Percentiles rank a stretch among this genome's conserved stretches.
Evolutionary conservation across 805 yeast species (phyloP).

Genomic region (Phaffomyces opuntiae): DNA sequence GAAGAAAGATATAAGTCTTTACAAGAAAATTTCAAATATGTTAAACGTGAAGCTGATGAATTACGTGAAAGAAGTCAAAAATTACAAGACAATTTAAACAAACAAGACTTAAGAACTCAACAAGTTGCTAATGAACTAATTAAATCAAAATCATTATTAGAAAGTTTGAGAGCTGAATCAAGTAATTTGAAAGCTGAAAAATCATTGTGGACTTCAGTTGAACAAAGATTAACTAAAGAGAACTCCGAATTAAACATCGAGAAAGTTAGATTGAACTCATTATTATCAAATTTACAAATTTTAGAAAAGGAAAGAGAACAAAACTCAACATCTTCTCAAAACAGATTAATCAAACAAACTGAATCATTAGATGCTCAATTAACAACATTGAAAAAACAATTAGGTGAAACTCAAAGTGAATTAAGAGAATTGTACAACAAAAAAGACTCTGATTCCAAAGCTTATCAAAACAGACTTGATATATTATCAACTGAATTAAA

Average conservation of each 20-base stretch:
- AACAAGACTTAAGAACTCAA: slow-evolving; percentile 44
- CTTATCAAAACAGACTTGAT: slow-evolving; percentile 56
- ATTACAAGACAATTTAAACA: slow-evolving; percentile 35
- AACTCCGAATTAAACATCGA: slow-evolving; percentile 49
- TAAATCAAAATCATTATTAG: slow-evolving; percentile 39
- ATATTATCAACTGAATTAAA: slow-evolving; percentile 40
- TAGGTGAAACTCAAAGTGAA: slow-evolving; percentile 44
- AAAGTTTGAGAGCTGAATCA: slow-evolving; percentile 37
- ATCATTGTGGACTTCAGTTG: slow-evolving; percentile 40
- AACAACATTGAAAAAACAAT: slow-evolving; percentile 35
- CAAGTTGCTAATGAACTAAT: slow-evolving; percentile 47
- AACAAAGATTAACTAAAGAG: slow-evolving; percentile 45
- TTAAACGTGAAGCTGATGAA: slow-evolving; percentile 40
- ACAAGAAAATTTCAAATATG: slow-evolving; percentile 31
- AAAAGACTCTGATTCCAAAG: slow-evolving; percentile 49
- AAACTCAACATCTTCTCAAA: slow-evolving; percentile 41
- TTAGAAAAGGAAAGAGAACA: slow-evolving; percentile 55
- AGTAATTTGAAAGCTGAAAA: slow-evolving; percentile 50
- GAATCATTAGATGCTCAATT: slow-evolving; percentile 43
- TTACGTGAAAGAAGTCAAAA: slow-evolving; percentile 31
- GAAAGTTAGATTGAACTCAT: slow-evolving; percentile 46
- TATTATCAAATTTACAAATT: slow-evolving; percentile 54
- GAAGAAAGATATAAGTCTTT: slow-evolving; percentile 43
- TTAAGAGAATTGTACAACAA: slow-evolving; percentile 43
- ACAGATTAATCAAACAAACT: slow-evolving; percentile 41